Percentiles rank a stretch among this genome's conserved stretches.
These are phyloP conservation scores for Colletotrichum phormii DNA, from an alignment of 2,329 filamentous ascomycete species.

Conservation along the genomic window DNA sequence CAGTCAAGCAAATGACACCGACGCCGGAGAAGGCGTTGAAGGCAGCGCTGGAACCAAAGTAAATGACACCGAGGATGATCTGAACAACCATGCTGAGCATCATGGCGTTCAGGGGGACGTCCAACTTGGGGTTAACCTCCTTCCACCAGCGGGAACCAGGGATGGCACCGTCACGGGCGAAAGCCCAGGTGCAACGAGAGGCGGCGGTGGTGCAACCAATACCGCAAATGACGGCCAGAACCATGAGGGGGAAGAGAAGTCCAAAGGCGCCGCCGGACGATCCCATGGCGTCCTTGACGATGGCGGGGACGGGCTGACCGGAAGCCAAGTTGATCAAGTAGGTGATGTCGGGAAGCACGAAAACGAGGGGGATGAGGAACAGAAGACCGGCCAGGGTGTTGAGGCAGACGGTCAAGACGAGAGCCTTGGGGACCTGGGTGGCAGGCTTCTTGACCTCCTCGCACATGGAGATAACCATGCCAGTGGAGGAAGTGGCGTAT, in stretches of 20 bases:
- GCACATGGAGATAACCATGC: conserved; percentile 86
- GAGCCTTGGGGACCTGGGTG: conserved; percentile 77
- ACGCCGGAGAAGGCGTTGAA: conserved; percentile 80
- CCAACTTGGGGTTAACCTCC: conserved; percentile 69
- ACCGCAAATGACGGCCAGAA: conserved; percentile 75
- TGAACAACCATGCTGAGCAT: conserved; percentile 76
- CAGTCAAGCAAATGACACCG: conserved; percentile 76
- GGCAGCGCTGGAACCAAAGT: conserved; percentile 76
- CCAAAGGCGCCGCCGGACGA: conserved; percentile 70
- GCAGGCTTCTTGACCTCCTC: conserved; percentile 77
- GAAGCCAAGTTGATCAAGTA: conserved; percentile 64
- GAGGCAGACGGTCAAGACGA: conserved; percentile 75
- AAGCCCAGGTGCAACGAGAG: conserved; percentile 76
- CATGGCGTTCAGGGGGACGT: conserved; percentile 78
- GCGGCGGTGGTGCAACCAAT: conserved; percentile 77
- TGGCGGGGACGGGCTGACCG: conserved; percentile 73
- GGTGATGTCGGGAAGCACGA: conserved; percentile 74
- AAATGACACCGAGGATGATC: conserved; percentile 73
- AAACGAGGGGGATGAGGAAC: conserved; percentile 76
- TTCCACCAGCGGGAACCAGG: conserved; percentile 72
- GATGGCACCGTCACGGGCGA: conserved; percentile 77
- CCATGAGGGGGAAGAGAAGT: conserved; percentile 72
- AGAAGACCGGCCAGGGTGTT: conserved; percentile 75
- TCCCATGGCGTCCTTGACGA: conserved; percentile 72
- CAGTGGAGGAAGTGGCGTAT: conserved; percentile 80